Evolutionary conservation across 1,284 basidiomycete genomes (phyloP).

Genomic region (Rhodofomes roseus): DNA sequence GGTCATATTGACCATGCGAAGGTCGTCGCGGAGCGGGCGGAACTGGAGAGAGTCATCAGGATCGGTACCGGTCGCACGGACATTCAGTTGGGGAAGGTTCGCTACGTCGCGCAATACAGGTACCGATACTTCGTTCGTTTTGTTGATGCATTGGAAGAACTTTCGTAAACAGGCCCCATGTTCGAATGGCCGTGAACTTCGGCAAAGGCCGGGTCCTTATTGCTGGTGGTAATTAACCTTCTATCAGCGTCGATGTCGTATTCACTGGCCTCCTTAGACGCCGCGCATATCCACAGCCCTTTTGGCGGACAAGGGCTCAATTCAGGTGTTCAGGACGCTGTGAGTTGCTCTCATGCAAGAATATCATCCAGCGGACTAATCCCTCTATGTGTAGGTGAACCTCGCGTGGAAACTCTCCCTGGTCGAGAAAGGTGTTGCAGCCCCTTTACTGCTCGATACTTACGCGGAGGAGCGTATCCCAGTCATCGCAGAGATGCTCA

Average conservation of each 20-base stretch:
- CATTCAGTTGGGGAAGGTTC: conserved; percentile 3
- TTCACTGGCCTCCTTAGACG: conserved; percentile 10
- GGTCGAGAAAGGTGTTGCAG: conserved; percentile 23
- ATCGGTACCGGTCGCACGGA: conserved; percentile 6
- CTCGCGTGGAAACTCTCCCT: conserved; percentile 32
- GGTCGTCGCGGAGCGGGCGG: neutral
- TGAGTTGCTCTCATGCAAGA: neutral
- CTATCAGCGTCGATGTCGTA: neutral
- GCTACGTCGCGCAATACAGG: conserved; percentile 5
- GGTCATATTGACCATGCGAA: conserved; percentile 3
- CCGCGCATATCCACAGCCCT: conserved; percentile 28
- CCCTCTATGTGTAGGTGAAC: conserved; percentile 22
- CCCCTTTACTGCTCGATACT: conserved; percentile 19
- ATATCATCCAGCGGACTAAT: neutral
- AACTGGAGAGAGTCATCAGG: conserved; percentile 1
- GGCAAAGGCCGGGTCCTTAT: conserved; percentile 31
- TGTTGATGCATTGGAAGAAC: too few relatives aligned
- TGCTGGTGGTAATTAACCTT: conserved; percentile 26
- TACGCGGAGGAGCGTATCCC: conserved; percentile 27
- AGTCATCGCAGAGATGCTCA: conserved; percentile 24
- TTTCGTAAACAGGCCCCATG: conserved; percentile 29
- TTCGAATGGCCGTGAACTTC: conserved; percentile 34
- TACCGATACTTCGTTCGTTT: neutral
- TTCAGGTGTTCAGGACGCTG: conserved; percentile 7
- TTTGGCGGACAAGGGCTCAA: conserved; percentile 24